phyloP scores from a whole-genome alignment of 2,329 filamentous ascomycete species.

The Neonectria coccinea region DNA sequence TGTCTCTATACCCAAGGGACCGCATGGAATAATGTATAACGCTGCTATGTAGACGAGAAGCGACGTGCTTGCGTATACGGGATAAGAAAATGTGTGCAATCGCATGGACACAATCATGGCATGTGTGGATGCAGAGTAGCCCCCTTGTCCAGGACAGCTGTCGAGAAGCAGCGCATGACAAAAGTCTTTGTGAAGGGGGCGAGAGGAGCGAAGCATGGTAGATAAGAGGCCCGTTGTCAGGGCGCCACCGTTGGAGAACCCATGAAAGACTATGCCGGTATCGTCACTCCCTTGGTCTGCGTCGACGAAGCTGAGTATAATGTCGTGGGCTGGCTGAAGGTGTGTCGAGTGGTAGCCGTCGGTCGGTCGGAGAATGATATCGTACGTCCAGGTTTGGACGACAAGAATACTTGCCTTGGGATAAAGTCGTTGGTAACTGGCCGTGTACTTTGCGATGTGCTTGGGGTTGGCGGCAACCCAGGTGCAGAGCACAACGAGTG shows the following conservation, averaged over 20 bases:
- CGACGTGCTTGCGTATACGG: not conserved
- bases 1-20: not conserved
- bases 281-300: not conserved
- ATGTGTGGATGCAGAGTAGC: not conserved
- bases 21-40: not conserved
- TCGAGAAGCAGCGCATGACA: slow-evolving; percentile 11
- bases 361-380: slow-evolving; percentile 2
- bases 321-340: slow-evolving; percentile 37
- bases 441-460: slow-evolving; percentile 10
- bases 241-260: not conserved
- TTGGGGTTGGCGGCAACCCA: slow-evolving; percentile 11
- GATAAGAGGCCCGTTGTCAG: not conserved
- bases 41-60: not conserved
- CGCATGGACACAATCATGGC: slow-evolving; percentile 4
- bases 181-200: not conserved
- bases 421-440: not conserved
- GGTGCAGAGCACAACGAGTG: slow-evolving; percentile 5
- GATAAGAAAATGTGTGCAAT: slow-evolving; percentile 2
- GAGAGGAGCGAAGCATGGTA: not conserved
- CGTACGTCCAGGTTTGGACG: slow-evolving; percentile 11
- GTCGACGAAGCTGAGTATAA: slow-evolving; percentile 1
- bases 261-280: not conserved
- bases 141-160: slow-evolving; percentile 2
- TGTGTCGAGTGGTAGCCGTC: slow-evolving; percentile 41
- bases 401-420: slow-evolving; percentile 13